Conservation (phyloP, 192 early-diverging fungal species). For the Backusella circina region DNA sequence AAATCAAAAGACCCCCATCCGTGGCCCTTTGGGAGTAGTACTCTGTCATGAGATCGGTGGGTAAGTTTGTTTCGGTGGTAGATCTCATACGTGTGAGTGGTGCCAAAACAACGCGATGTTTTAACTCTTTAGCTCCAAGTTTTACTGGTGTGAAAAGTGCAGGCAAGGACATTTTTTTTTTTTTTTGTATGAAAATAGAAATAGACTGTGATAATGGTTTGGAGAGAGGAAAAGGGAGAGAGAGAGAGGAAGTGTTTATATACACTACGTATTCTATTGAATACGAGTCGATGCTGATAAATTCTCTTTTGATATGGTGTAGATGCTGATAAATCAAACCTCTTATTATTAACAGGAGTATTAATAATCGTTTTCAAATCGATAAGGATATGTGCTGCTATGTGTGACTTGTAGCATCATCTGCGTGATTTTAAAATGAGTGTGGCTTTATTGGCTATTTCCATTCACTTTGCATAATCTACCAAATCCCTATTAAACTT, state of each 20-base stretch:
- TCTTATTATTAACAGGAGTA: neutral
- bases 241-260: neutral
- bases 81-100: constrained; percentile 13
- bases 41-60: neutral
- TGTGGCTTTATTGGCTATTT: too few relatives aligned
- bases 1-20: constrained; percentile 17
- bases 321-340: neutral
- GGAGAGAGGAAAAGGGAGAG: too few relatives aligned
- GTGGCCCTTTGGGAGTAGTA: constrained; percentile 25
- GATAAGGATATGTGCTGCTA: neutral
- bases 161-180: neutral
- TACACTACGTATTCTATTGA: neutral
- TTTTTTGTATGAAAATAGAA: neutral
- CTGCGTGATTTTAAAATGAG: neutral
- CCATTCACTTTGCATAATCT: too few relatives aligned
- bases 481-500: too few relatives aligned
- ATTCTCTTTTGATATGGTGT: too few relatives aligned
- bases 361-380: neutral
- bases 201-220: neutral
- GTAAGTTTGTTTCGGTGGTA: neutral
- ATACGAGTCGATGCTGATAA: neutral
- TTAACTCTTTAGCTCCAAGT: neutral
- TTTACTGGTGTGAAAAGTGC: constrained; percentile 20
- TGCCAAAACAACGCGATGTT: constrained; percentile 20
- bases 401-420: neutral